A percentile compares a stretch with the other conserved stretches of the same genome.
Conservation (phyloP, 2,329 filamentous ascomycete species). For the Penicillium capsulatum region DNA sequence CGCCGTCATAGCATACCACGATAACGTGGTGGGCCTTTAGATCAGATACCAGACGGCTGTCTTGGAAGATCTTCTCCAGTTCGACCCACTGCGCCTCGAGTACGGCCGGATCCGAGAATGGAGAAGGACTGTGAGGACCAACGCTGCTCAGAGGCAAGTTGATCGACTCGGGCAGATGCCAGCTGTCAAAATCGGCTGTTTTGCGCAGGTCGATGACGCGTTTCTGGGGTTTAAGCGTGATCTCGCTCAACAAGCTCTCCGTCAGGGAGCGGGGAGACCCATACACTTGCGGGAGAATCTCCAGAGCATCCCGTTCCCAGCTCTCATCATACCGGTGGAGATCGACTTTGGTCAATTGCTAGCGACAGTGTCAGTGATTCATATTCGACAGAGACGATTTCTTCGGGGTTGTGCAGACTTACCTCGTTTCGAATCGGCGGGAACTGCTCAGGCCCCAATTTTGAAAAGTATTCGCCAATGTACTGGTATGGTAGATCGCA, state of each 20-base stretch:
- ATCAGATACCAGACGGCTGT: constrained; percentile 16
- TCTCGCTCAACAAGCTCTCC: constrained; percentile 20
- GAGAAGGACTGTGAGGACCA: constrained; percentile 35
- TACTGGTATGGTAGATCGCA: constrained; percentile 63
- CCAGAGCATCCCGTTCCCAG: constrained; percentile 48
- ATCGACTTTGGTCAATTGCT: constrained; percentile 50
- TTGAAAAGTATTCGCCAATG: constrained; percentile 57
- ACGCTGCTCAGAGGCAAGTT: constrained; percentile 45
- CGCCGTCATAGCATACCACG: constrained; percentile 53
- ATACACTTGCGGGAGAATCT: constrained; percentile 41
- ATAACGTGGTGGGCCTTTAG: constrained; percentile 39
- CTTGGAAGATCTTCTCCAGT: constrained; percentile 44
- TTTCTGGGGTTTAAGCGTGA: constrained; percentile 28
- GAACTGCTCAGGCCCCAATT: constrained; percentile 49
- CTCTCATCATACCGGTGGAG: constrained; percentile 54
- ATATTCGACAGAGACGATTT: background rate
- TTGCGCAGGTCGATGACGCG: constrained; percentile 47
- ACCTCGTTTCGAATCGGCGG: constrained; percentile 48
- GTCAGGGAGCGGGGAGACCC: constrained; percentile 19
- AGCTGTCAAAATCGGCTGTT: constrained; percentile 39
- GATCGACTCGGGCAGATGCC: constrained; percentile 44
- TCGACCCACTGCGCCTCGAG: constrained; percentile 48
- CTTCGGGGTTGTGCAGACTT: constrained; percentile 9
- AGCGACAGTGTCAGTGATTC: background rate
- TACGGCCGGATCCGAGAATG: constrained; percentile 46